These are phyloP conservation scores for Prasinococcaceae sp. DNA, from an alignment of 139 green algal species.

Conservation along the genomic window DNA sequence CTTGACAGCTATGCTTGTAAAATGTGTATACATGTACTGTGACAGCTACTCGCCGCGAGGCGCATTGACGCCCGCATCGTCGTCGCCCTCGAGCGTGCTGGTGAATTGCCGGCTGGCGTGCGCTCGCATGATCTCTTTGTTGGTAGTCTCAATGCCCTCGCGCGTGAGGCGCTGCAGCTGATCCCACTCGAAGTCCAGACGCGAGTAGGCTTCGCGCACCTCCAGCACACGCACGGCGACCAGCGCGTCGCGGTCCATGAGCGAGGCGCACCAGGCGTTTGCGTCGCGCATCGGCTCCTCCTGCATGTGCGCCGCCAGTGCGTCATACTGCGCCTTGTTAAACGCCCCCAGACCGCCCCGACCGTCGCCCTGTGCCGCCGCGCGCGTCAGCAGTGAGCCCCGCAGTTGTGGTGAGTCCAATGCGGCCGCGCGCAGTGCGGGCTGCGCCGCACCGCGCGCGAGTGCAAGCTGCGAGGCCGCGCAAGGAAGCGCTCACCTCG, in stretches of 20 bases:
- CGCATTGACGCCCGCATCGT: no score
- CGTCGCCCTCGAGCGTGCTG: no score
- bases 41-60: no score
- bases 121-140: neutral
- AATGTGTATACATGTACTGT: no score
- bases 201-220: neutral
- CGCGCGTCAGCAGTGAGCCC: slow-evolving; percentile 4
- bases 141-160: neutral
- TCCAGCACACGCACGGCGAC: slow-evolving; percentile 1
- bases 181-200: slow-evolving; percentile 1
- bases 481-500: no score
- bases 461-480: no score
- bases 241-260: slow-evolving; percentile 1
- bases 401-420: no score
- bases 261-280: neutral
- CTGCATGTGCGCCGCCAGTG: neutral
- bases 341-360: neutral
- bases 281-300: neutral
- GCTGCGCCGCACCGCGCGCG: no score
- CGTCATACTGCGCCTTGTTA: neutral
- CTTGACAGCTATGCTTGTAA: no score
- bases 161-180: neutral
- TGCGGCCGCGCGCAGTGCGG: no score
- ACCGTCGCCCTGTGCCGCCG: neutral
- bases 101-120: no score